Evolutionary conservation across 139 green algal species (phyloP), one percentile per base, ranked within the genome.

Genomic region (Chlorella vulgaris): DNA sequence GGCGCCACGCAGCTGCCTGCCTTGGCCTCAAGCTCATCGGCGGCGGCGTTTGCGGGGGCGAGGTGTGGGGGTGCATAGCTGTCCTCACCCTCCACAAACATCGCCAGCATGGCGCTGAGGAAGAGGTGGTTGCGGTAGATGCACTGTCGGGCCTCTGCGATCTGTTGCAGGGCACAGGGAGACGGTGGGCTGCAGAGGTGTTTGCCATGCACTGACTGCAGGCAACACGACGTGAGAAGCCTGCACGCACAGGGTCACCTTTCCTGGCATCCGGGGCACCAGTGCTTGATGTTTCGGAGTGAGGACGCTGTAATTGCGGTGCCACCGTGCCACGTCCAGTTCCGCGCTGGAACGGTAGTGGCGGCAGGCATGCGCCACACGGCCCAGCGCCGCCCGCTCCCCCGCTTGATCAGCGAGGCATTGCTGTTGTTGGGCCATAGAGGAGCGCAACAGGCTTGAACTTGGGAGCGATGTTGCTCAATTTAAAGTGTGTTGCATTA

Each of bases 251-350:
- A n/a, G n/a, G n/a, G 47, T 15, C 10, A 70, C 74, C 65, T 83
- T 83, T 43, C 28, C 47, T 36, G 77, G 50, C 65, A 83, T 33
- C 8, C 39, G 31, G 0, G 77, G 77, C 65, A 83, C 42, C 18
- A 83, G 26, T 1, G 65, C 66, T 2, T 40, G 31, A 67, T 79
- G 53, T 42, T 78, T 22, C 24, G 36, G 19, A 29, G 26, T 71
- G 15, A 96, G 80, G 29, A 67, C 77, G 0, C 26, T 33, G 69
- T 87, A 93, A 71, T 95, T 96, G 50, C 74, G 68, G 70, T 95
- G 83, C 94, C 94, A 98, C 19, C 94, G 84, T 0, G 50, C 36
- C 38, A 97, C 86, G 69, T 98, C 92, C 43, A 74, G 83, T 22
- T 90, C 86, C 1, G 85, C 89, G 28, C 90, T 83, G 8, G 38